These are phyloP conservation scores for Aspergillus cavernicola DNA, from an alignment of 495 filamentous ascomycete species.

Conservation along the genomic window DNA sequence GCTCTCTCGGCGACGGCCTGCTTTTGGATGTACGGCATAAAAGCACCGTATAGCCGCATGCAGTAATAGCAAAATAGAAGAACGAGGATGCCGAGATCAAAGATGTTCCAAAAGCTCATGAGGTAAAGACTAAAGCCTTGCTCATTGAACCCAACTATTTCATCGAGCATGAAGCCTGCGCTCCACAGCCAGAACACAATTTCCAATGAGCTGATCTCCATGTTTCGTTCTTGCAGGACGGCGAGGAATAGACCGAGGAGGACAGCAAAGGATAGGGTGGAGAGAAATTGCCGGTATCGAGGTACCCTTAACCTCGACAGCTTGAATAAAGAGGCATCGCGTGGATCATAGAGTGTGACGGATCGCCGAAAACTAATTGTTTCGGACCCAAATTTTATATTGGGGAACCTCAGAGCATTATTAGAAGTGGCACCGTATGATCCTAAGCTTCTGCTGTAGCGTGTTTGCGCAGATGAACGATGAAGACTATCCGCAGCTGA, in stretches of 20 bases:
- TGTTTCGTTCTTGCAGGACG: constrained; percentile 65
- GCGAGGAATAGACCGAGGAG: constrained; percentile 80
- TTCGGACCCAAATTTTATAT: constrained; percentile 5
- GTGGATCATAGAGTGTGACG: constrained; percentile 84
- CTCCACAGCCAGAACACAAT: constrained; percentile 96
- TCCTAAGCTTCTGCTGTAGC: constrained; percentile 22
- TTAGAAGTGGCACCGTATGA: constrained; percentile 4
- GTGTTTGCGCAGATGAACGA: constrained; percentile 37
- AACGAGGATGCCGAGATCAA: constrained; percentile 85
- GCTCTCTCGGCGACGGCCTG: constrained; percentile 69
- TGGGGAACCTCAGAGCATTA: neutral
- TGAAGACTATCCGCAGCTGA: constrained; percentile 80
- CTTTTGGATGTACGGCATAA: constrained; percentile 63
- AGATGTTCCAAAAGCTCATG: constrained; percentile 95
- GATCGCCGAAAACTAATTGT: constrained; percentile 52
- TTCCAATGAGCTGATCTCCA: constrained; percentile 74
- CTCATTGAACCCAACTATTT: constrained; percentile 87
- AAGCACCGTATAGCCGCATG: constrained; percentile 79
- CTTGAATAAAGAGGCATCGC: constrained; percentile 86
- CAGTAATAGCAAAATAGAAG: constrained; percentile 84
- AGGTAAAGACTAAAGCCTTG: constrained; percentile 92
- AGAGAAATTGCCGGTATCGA: constrained; percentile 83
- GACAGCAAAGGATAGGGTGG: constrained; percentile 76
- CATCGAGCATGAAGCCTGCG: constrained; percentile 94
- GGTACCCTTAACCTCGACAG: constrained; percentile 85